Evolutionary conservation across 352 stramenopile species (phyloP), one percentile per base, ranked within the genome.

Genomic region (Phytophthora sojae): DNA sequence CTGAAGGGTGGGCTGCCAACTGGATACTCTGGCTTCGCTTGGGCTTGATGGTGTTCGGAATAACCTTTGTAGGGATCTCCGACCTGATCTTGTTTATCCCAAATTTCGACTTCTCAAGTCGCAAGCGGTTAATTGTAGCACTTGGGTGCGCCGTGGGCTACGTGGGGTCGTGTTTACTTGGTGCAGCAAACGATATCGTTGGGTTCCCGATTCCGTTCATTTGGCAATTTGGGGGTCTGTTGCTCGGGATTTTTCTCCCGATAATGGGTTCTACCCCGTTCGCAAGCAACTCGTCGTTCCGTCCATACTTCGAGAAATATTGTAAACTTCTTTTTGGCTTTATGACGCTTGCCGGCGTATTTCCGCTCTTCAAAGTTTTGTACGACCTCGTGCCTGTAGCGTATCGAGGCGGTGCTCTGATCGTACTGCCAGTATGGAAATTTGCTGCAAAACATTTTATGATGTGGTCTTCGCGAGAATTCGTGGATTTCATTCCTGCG

Each of bases 301-400:
- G 52, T 21, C 61, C 29, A 9, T 55, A 56, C 19, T 23, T 69
- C 19, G 17, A 57, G 19, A 42, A 54, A 4, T 69, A 57, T 21
- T 57, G 17, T 37, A 53, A 54, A 15, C 61, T 51, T n/a, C 55
- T 69, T 21, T 69, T 62, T 23, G 14, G 19, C 12, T 62, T 57
- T 5, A 69, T 69, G 61, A 56, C 52, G 4, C 37, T 68, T 12
- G 23, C 39, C n/a, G 51, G 61, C 1, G 29, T 69, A 8, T 69
- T 62, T 26, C 61, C 61, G 45, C 39, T 55, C 7, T 61, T 50
- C 19, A 61, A 62, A 69, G 61, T 42, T 42, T 14, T 42, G 35
- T 42, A 42, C 35, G 35, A 42, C 0, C 11, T 17, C 11, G 35
- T 15, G 11, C 35, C 35, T 1, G 35, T 42, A 5, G 35, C 9